Evolutionary conservation across 352 stramenopile genomes (phyloP), one percentile per base, ranked within the genome.

Genomic region (Pythium oligandrum): DNA sequence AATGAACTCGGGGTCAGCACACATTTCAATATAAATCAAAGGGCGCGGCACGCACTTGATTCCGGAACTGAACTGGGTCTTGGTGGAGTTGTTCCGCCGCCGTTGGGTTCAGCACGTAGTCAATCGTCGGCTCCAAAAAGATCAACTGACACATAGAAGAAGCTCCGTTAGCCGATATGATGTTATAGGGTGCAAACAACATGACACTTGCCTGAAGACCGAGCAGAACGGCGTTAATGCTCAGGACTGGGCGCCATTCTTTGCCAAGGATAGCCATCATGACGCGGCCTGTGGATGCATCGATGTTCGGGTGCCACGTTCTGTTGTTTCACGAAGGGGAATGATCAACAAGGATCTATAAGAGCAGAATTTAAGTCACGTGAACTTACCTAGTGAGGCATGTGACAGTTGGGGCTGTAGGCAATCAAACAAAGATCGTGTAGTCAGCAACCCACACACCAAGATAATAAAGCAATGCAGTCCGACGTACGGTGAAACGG

Each of bases 181-280:
- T 52, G 33, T 5, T 34, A 3, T 11, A 30, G 44, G 4, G 30
- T 32, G 48, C 10, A 53, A 44, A 35, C 4, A 40, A 44, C 39
- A 26, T 26, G 17, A 26, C 17, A 26, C 17, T 26, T 26, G 92
- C 83, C 74, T 94, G 84, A 6, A 94, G 61, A 6, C 82, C 84
- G 2, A 94, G 74, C 17, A 94, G 70, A 39, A 94, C 83, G 6
- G 84, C 87, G 54, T 90, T 94, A 66, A 94, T 92, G 36, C 72
- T 91, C 31, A 94, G 66, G 12, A 94, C 84, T 35, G 84, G 84
- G 3, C 84, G 76, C 84, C 84, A 94, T 59, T 94, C 84, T 12
- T 81, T 84, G 36, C 78, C 84, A 3, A 94, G 61, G 53, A 94
- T 94, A 35, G 84, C 62, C 67, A 94, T 90, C 84, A 94, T 94